These are phyloP conservation scores for Teunomyces kruisii DNA, from an alignment of 805 yeast species.

Conservation along the genomic window DNA sequence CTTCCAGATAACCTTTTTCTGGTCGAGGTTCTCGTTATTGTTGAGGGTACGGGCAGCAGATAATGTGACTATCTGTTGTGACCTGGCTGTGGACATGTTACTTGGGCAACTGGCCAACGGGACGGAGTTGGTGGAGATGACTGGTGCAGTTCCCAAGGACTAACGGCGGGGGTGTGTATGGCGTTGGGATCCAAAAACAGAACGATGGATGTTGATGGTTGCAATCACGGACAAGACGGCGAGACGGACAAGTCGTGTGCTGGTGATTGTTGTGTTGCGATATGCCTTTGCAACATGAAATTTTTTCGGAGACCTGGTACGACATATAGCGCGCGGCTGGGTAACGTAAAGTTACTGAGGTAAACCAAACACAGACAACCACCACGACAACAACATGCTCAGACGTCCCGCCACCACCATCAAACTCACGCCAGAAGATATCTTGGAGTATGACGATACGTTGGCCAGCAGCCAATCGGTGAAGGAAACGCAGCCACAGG, in stretches of 20 bases:
- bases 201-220: background rate
- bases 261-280: background rate
- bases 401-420: constrained; percentile 72
- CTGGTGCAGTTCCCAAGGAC: background rate
- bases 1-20: constrained; percentile 39
- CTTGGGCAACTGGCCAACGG: background rate
- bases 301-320: background rate
- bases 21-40: constrained; percentile 13
- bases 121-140: background rate
- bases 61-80: constrained; percentile 26
- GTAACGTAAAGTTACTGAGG: too few species aligned
- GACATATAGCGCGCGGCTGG: constrained; percentile 9
- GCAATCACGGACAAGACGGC: constrained; percentile 1
- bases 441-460: constrained; percentile 47
- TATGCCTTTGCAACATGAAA: background rate
- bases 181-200: too few species aligned
- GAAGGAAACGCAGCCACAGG: background rate
- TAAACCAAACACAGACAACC: constrained; percentile 28
- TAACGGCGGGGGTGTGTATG: background rate
- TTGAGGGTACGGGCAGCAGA: constrained; percentile 25
- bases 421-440: constrained; percentile 66
- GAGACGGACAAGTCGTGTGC: too few species aligned
- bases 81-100: constrained; percentile 20
- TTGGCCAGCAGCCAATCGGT: constrained; percentile 6
- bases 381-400: constrained; percentile 45